Evolutionary conservation across 805 yeast species (phyloP), one percentile per base, ranked within the genome.

Genomic region (Suhomyces faveliae): DNA sequence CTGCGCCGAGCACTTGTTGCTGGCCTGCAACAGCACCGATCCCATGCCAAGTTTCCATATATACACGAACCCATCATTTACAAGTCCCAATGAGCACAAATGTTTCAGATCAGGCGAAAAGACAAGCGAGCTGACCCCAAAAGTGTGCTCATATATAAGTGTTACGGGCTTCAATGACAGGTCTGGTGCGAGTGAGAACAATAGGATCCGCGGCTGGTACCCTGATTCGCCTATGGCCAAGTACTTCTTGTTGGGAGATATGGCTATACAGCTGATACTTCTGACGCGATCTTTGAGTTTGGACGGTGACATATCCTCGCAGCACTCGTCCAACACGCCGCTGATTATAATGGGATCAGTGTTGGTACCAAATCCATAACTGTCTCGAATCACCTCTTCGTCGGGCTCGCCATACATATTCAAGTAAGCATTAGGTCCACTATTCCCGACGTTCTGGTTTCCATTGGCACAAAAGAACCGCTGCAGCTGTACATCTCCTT

Each of bases 191-290:
- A 83, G 63, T 2, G 87, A 81, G 56, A 76, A 85, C 11, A 85
- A 54, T 17, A 84, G 63, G 1, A 86, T 73, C 15, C 90, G 68
- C 1, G 92, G 92, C 52, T 76, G 80, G 51, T 82, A 83, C 0
- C 91, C 91, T 0, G 75, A 62, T 58, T 86, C 92, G 2, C 92
- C 92, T 12, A 84, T 79, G 0, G 89, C 89, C 21, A 86, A 60
- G 4, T 80, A 54, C 40, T 63, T 70, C 33, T 69, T 73, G 57
- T 80, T 78, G 0, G 85, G 80, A 0, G 88, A 76, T 4, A 84
- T 64, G 2, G 83, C 78, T n/a, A 84, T 59, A 50, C 87, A 80
- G 40, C 74, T 74, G 30, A 83, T 76, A 0, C 79, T 70, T 48
- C 84, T 67, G 24, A 82, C 78, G 47, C 76, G 68, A 43, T 73